Evolutionary conservation across 1,139 yeast genomes (phyloP).

Genomic region (Diutina catenulata): DNA sequence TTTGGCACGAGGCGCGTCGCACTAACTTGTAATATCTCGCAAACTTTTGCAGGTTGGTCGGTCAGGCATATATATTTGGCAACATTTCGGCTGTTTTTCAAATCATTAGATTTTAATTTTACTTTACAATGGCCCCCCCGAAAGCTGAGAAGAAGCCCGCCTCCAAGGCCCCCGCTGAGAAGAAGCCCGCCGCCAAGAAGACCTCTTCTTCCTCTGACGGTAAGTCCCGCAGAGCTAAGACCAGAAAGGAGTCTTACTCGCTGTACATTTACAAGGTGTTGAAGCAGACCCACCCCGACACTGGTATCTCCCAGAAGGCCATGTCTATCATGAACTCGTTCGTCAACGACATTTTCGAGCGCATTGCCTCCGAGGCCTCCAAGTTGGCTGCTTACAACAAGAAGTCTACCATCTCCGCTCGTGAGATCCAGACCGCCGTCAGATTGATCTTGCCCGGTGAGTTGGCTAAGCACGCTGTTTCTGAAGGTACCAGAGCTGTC

Average conservation of each 20-base stretch:
- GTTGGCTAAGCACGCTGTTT: conserved; percentile 97
- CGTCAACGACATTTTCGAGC: conserved; percentile 91
- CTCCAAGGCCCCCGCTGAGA: conserved; percentile 96
- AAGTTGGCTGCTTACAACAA: conserved; percentile 99
- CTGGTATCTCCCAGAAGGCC: conserved; percentile 99
- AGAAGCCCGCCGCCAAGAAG: conserved; percentile 94
- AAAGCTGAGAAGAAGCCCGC: conserved; percentile 98
- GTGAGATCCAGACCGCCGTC: conserved; percentile 99
- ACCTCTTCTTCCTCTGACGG: conserved; percentile 48
- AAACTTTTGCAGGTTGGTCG: too few species aligned
- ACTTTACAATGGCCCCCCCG: conserved; percentile 63
- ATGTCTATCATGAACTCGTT: conserved; percentile 99
- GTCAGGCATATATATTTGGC: too few species aligned
- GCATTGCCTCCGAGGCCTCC: conserved; percentile 97
- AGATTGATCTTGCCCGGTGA: conserved; percentile 99
- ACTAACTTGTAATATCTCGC: too few species aligned
- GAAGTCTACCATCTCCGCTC: conserved; percentile 96
- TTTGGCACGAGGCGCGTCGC: too few species aligned
- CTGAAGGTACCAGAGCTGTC: conserved; percentile 99
- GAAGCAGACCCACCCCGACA: conserved; percentile 98
- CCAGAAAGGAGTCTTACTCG: conserved; percentile 98
- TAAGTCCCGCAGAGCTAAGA: conserved; percentile 85
- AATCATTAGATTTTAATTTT: neutral
- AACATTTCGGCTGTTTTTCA: neutral
- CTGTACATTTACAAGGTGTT: conserved; percentile 97